Evolutionary conservation across 805 yeast species (phyloP), one percentile per base, ranked within the genome.

Genomic region (Saccharomyces mikatae): DNA sequence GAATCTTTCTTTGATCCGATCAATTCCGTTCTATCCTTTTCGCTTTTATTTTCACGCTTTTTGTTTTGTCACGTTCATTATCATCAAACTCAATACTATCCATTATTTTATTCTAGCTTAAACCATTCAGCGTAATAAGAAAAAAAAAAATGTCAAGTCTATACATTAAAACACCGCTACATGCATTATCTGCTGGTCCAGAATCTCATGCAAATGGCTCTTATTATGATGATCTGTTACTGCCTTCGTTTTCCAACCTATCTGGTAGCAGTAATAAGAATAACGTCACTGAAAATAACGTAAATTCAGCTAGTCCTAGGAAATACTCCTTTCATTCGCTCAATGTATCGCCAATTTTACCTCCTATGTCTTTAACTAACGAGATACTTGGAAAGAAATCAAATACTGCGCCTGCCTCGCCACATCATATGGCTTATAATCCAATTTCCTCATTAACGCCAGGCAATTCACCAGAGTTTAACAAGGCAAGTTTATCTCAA

Each of bases 341-440:
- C 44, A 36, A 36, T 17, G 44, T 36, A 24, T 36, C 44, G 4
- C 44, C 44, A 17, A 36, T 36, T 36, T 11, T 36, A n/a, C 48
- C 29, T 17, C 29, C 52, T 21, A 21, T 49, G 27, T 28, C 50
- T 11, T 27, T 50, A 17, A 14, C 50, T 44, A 28, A 26, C 24
- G 36, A 29, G 21, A 26, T 53, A 24, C 22, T 51, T 9, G 26
- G 58, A n/a, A 58, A 58, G 36, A 64, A 64, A 52, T 60, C 67
- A 32, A 60, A 56, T 26, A 67, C 72, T 10, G 72, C 70, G 2
- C 72, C 72, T 22, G 66, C 69, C 6, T 67, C 71, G 8, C 68
- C 71, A 22, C 54, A 56, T 32, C 55, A 55, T 21, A 48, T 30
- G 24, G n/a, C 22, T 41, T 52, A 49, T 36, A 47, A 44, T 11